These are phyloP conservation scores for Ogataea methylovora DNA, from an alignment of 805 yeast genomes.

Conservation along the genomic window DNA sequence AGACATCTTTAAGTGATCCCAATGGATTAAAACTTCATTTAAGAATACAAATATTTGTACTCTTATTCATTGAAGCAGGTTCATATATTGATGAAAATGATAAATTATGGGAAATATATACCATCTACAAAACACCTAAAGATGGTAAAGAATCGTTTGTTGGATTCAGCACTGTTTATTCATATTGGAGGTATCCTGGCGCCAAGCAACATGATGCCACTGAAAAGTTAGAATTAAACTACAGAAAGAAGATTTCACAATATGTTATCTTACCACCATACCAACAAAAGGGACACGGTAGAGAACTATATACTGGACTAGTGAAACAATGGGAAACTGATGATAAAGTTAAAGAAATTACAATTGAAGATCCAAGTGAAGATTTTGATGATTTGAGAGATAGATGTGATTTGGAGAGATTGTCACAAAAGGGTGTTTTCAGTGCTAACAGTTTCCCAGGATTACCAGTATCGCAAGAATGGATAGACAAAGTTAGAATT, in stretches of 20 bases:
- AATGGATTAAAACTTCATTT: constrained; percentile 47
- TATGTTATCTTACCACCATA: constrained; percentile 78
- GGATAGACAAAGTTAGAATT: constrained; percentile 32
- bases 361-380: constrained; percentile 93
- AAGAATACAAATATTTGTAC: constrained; percentile 70
- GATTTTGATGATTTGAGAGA: constrained; percentile 88
- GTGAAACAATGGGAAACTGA: constrained; percentile 50
- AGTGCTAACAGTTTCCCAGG: constrained; percentile 1
- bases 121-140: constrained; percentile 34
- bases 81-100: constrained; percentile 76
- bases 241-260: constrained; percentile 78
- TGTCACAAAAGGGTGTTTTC: constrained; percentile 27
- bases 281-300: constrained; percentile 72
- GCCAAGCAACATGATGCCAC: constrained; percentile 38
- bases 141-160: constrained; percentile 39
- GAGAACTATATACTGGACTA: constrained; percentile 50
- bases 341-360: constrained; percentile 52
- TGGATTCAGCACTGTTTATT: constrained; percentile 80
- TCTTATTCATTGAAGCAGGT: constrained; percentile 91
- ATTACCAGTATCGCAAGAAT: constrained; percentile 22
- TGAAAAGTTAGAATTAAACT: constrained; percentile 21
- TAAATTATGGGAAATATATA: constrained; percentile 71
- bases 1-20: constrained; percentile 33
- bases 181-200: constrained; percentile 71
- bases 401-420: constrained; percentile 58